These are phyloP conservation scores for Aureobasidium sp. DNA, from an alignment of 2,329 filamentous ascomycete genomes.

Conservation along the genomic window DNA sequence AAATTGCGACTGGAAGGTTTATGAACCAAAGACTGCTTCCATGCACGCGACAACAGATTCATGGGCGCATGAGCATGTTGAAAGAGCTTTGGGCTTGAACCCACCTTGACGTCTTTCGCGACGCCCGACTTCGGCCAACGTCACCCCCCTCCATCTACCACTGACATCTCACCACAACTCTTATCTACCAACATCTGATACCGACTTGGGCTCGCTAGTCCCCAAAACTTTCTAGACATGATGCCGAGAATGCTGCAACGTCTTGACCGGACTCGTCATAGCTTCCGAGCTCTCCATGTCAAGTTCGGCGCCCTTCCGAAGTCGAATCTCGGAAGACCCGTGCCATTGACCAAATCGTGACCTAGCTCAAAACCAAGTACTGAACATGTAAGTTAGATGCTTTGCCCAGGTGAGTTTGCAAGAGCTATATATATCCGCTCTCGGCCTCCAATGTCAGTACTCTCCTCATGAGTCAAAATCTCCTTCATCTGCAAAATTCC, in stretches of 20 bases:
- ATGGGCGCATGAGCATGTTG: conserved; percentile 9
- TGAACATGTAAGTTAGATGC: too few species aligned
- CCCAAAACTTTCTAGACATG: not conserved
- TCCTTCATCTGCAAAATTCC: not conserved
- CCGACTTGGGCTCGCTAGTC: not conserved
- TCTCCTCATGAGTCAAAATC: too few species aligned
- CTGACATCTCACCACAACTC: not conserved
- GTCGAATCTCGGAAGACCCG: not conserved
- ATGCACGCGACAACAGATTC: conserved; percentile 5
- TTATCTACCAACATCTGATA: not conserved
- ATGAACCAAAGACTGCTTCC: not conserved
- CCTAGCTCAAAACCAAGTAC: too few species aligned
- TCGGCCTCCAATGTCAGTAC: too few species aligned
- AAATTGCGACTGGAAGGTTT: not conserved
- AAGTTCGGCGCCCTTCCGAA: not conserved
- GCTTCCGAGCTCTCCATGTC: not conserved
- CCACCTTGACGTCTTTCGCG: not conserved
- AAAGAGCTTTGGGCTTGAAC: not conserved
- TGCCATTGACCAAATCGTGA: too few species aligned
- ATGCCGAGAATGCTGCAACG: not conserved
- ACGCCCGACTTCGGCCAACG: not conserved
- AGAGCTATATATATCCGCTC: too few species aligned
- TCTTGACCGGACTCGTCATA: not conserved
- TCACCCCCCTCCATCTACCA: not conserved
- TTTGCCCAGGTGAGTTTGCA: too few species aligned